Percentiles rank a stretch among this genome's conserved stretches.
Conservation (phyloP, 805 yeast genomes). For the Sungouiella thailandica region DNA sequence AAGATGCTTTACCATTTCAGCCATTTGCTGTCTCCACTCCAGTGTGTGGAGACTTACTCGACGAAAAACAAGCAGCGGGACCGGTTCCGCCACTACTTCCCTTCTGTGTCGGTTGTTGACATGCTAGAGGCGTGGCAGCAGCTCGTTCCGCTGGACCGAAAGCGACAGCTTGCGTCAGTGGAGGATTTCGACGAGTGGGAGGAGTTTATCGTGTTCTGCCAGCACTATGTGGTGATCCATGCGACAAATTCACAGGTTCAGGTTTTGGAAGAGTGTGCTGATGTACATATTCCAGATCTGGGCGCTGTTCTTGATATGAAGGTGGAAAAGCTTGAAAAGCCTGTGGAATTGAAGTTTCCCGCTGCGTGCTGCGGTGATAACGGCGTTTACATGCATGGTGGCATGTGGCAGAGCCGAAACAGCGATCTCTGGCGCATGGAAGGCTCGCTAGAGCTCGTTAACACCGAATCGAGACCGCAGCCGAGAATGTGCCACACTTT, state of each 20-base stretch:
- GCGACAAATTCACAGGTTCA: slow-evolving; percentile 43
- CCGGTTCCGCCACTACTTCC: slow-evolving; percentile 50
- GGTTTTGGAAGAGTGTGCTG: background rate
- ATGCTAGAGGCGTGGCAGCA: slow-evolving; percentile 55
- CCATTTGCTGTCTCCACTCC: slow-evolving; percentile 62
- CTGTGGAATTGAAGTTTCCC: slow-evolving; percentile 37
- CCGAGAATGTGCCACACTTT: slow-evolving; percentile 60
- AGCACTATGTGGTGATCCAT: slow-evolving; percentile 67
- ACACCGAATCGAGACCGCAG: slow-evolving; percentile 16
- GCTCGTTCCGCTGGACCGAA: slow-evolving; percentile 34
- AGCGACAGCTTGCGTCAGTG: slow-evolving; percentile 38
- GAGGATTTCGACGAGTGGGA: slow-evolving; percentile 84
- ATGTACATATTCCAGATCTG: background rate
- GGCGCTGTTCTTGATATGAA: too few relatives aligned
- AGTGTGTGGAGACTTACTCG: slow-evolving; percentile 57
- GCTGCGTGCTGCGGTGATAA: slow-evolving; percentile 25
- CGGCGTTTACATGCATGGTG: slow-evolving; percentile 35
- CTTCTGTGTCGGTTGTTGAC: slow-evolving; percentile 46
- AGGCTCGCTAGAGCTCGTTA: background rate
- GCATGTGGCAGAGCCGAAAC: slow-evolving; percentile 30
- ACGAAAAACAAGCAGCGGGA: slow-evolving; percentile 41
- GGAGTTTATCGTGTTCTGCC: slow-evolving; percentile 70
- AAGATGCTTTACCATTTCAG: slow-evolving; percentile 72
- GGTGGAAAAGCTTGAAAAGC: background rate
- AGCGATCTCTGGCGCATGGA: slow-evolving; percentile 2